Percentiles rank a stretch among this genome's conserved stretches.
phyloP scores from a whole-genome alignment of 2,329 filamentous ascomycete genomes.

The Cordyceps militaris region DNA sequence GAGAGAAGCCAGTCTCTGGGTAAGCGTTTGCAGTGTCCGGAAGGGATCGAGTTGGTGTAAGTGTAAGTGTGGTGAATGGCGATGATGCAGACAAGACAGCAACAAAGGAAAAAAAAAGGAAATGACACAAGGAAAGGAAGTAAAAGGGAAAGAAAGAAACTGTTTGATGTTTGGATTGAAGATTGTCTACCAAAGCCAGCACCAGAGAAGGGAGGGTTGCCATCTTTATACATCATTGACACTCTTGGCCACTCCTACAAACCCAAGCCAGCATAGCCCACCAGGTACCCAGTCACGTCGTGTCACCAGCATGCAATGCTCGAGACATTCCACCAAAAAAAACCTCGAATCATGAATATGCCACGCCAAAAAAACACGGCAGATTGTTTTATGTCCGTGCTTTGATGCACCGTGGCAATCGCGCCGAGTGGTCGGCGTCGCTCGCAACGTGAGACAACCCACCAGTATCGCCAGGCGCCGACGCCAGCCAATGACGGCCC shows the following conservation, averaged over 20 bases:
- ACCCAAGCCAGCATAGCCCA: neutral
- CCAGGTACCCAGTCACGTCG: neutral
- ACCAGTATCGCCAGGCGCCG: slow-evolving; percentile 19
- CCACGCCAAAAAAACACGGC: neutral
- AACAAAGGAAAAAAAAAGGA: slow-evolving; percentile 19
- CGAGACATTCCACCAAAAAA: neutral
- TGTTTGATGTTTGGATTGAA: slow-evolving; percentile 12
- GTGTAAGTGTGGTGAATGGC: neutral
- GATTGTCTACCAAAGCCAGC: neutral
- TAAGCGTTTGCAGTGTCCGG: neutral
- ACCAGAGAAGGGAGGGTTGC: neutral
- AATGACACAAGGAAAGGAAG: slow-evolving; percentile 22
- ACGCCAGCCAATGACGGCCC: slow-evolving; percentile 19
- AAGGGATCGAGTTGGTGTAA: neutral
- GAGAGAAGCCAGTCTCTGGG: neutral
- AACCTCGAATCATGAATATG: neutral
- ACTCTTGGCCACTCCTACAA: neutral
- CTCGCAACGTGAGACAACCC: slow-evolving; percentile 15
- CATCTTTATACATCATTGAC: neutral
- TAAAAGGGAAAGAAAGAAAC: slow-evolving; percentile 20
- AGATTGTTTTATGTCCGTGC: neutral
- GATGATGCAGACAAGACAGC: neutral
- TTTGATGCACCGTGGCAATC: neutral
- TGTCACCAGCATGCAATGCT: neutral
- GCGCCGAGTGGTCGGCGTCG: neutral